Conservation (phyloP, 2,329 filamentous ascomycete species). For the Verticillium isaacii region DNA sequence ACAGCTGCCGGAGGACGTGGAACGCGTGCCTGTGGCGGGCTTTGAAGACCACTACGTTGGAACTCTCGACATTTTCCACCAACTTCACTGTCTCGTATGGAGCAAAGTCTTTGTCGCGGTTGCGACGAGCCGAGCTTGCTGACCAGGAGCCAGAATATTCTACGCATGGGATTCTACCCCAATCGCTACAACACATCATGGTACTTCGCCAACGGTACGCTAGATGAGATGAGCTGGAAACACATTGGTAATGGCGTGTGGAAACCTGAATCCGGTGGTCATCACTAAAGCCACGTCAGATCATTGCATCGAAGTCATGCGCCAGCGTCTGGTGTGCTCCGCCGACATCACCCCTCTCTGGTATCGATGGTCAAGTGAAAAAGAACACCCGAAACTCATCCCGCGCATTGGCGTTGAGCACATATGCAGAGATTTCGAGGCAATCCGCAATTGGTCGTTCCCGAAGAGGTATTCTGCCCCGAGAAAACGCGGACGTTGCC, state of each 20-base stretch:
- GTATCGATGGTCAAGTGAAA: neutral
- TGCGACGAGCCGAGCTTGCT: neutral
- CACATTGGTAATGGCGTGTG: neutral
- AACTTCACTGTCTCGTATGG: neutral
- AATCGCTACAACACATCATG: neutral
- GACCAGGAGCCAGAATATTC: neutral
- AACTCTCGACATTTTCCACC: neutral
- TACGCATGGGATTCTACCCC: neutral
- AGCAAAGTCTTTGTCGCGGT: neutral
- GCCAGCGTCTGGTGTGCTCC: neutral
- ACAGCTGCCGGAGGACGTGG: neutral
- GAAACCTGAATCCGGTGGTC: no score
- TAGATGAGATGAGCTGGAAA: constrained; percentile 1
- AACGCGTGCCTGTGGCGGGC: neutral
- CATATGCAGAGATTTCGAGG: neutral
- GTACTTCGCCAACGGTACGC: neutral
- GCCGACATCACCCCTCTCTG: neutral
- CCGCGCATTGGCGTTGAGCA: neutral
- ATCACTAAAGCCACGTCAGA: neutral
- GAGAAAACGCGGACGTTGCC: no score
- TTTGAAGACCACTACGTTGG: neutral
- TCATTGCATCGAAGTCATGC: neutral
- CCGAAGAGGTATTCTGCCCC: neutral
- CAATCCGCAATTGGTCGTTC: neutral
- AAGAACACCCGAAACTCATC: neutral